Evolutionary conservation across 1,284 basidiomycete species (phyloP).

Genomic region (Heterobasidion irregulare): DNA sequence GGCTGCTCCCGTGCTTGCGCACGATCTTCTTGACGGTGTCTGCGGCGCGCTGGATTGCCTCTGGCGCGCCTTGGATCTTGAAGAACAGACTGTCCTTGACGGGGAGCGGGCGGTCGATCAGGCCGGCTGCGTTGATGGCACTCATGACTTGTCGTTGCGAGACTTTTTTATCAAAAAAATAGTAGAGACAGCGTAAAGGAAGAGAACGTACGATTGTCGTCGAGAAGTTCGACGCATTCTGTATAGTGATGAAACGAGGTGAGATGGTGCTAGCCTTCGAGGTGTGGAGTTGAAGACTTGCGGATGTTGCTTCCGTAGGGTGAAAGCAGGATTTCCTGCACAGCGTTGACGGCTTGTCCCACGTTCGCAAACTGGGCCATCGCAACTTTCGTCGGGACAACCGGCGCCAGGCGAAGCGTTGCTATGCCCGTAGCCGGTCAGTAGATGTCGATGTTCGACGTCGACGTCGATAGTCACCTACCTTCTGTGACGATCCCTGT

Average conservation of each 20-base stretch:
- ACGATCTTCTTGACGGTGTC: constrained; percentile 52
- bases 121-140: constrained; percentile 64
- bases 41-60: constrained; percentile 56
- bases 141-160: constrained; percentile 48
- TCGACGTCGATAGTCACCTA: constrained; percentile 14
- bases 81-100: constrained; percentile 81
- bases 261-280: not conserved
- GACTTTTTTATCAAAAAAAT: not conserved
- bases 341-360: constrained; percentile 61
- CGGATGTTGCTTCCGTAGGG: constrained; percentile 43
- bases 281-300: constrained; percentile 20
- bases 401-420: constrained; percentile 73
- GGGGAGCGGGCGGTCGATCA: constrained; percentile 53
- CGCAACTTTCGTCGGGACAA: constrained; percentile 66
- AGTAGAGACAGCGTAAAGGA: not conserved
- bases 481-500: constrained; percentile 66
- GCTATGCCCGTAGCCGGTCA: constrained; percentile 34
- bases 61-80: constrained; percentile 75
- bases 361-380: constrained; percentile 66
- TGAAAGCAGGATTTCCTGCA: constrained; percentile 70
- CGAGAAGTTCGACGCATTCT: constrained; percentile 82
- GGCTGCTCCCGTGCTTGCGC: constrained; percentile 56
- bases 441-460: not conserved
- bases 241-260: not conserved
- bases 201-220: constrained; percentile 49